Evolutionary conservation across 2,329 filamentous ascomycete species (phyloP), one percentile per base, ranked within the genome.

Genomic region (Arthroderma uncinatum): DNA sequence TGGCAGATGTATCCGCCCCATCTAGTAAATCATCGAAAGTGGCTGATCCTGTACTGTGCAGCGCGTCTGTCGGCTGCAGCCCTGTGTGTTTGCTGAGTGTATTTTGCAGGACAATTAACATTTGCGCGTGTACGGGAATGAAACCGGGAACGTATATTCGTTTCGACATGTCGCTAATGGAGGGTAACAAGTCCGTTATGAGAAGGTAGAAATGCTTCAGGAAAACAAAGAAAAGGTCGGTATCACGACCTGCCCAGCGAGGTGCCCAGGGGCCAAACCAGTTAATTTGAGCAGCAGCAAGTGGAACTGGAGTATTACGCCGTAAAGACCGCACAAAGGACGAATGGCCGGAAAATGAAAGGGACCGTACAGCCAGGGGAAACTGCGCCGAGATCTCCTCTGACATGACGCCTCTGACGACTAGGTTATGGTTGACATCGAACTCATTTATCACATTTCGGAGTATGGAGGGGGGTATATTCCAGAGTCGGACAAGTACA

Each of bases 151-250:
- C 83, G 53, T 86, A 79, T 57, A 84, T 73, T 58, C 79, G 78
- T 61, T 83, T 79, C n/a, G 72, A 70, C 56, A 77, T 74, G 52
- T 78, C 76, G 6, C 79, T 72, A 33, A 78, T 76, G 5, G 66
- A 64, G 0, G 85, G 83, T 63, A 87, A 76, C 62, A 87, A 86
- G 59, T 93, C 87, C 40, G 87, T 82, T 2, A 85, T 79, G 2
- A 96, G 76, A 19, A 92, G 79, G 69, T 92, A 87, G 64, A 87
- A 94, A 68, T 93, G 85, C 71, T 95, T 95, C 73, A 84, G 82
- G 66, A 96, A 96, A 47, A 94, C 86, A 72, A 92, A 95, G 68
- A 95, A 89, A 34, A 96, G 76, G 66, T 95, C 91, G 2, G 87
- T 94, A 64, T 95, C 90, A 1, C 84, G 82, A 12, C 91, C 91